phyloP scores from a whole-genome alignment of 306 rosid genomes.

The Ziziphus jujuba region DNA sequence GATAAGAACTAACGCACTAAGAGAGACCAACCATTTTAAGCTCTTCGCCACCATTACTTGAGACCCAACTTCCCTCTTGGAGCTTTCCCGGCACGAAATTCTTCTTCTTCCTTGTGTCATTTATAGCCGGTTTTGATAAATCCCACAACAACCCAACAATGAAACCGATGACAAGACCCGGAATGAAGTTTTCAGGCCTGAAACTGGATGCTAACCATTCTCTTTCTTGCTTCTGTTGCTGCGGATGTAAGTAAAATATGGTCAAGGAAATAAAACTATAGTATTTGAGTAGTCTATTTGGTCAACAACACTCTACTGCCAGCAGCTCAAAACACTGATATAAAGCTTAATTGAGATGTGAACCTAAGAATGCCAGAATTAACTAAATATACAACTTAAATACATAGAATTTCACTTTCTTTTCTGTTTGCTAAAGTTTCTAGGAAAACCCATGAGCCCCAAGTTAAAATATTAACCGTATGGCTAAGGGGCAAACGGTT shows the following conservation, averaged over 20 bases:
- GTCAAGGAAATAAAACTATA: background rate
- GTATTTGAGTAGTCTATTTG: too few species aligned
- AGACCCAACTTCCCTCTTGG: slow-evolving; percentile 39
- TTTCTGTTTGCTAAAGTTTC: background rate
- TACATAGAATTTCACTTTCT: background rate
- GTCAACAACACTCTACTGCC: background rate
- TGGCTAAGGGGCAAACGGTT: slow-evolving; percentile 2
- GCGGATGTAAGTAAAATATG: slow-evolving; percentile 28
- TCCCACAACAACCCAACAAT: slow-evolving; percentile 70
- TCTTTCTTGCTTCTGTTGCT: slow-evolving; percentile 50
- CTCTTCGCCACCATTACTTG: slow-evolving; percentile 60
- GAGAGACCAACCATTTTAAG: slow-evolving; percentile 67
- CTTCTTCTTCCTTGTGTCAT: slow-evolving; percentile 35
- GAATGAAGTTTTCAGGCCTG: slow-evolving; percentile 82
- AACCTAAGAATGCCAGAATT: too few species aligned
- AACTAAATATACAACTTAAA: background rate
- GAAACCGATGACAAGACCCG: slow-evolving; percentile 91
- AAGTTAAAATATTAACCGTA: background rate
- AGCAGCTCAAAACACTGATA: background rate
- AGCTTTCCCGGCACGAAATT: slow-evolving; percentile 37
- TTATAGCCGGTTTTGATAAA: slow-evolving; percentile 52
- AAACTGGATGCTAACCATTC: slow-evolving; percentile 70
- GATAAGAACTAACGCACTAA: slow-evolving; percentile 7
- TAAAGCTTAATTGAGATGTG: background rate
- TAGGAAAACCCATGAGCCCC: slow-evolving; percentile 3